These are phyloP conservation scores for Stentor coeruleus DNA, from an alignment of 73 alveolate species.

Conservation along the genomic window DNA sequence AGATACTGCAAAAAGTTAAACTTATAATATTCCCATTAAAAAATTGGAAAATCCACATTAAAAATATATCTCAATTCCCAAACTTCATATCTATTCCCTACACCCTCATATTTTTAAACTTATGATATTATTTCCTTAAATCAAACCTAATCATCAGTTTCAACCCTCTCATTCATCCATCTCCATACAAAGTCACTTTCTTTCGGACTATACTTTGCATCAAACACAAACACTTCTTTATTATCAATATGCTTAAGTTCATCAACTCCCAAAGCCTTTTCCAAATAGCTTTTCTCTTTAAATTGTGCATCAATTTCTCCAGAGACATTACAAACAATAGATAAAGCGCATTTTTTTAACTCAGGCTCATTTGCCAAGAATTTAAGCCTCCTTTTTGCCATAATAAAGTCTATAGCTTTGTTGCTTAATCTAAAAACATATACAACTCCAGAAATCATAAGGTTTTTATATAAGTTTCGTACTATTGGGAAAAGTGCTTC, in stretches of 20 bases:
- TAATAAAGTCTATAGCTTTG: not conserved
- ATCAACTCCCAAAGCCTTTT: not conserved
- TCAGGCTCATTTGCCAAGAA: conserved; percentile 7
- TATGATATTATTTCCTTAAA: not conserved
- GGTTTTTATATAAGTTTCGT: not conserved
- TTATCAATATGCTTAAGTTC: not conserved
- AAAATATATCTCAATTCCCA: not conserved
- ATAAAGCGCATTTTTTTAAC: conserved; percentile 5
- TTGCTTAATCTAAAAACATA: not conserved
- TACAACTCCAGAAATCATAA: not conserved
- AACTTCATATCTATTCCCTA: not conserved
- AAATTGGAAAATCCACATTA: not conserved
- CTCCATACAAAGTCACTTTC: conserved; percentile 21
- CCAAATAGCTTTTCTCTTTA: not conserved
- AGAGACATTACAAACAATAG: not conserved
- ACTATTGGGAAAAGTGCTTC: conserved; percentile 14
- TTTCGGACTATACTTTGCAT: conserved; percentile 19
- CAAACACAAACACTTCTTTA: not conserved
- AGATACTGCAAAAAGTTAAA: not conserved
- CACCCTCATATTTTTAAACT: not conserved
- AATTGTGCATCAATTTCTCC: conserved; percentile 14
- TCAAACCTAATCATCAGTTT: not conserved
- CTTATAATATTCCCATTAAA: not conserved
- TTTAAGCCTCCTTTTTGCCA: conserved; percentile 1
- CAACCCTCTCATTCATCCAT: conserved; percentile 2